Conservation (phyloP, 768 basidiomycete species). For the Termitomyces sp. region DNA sequence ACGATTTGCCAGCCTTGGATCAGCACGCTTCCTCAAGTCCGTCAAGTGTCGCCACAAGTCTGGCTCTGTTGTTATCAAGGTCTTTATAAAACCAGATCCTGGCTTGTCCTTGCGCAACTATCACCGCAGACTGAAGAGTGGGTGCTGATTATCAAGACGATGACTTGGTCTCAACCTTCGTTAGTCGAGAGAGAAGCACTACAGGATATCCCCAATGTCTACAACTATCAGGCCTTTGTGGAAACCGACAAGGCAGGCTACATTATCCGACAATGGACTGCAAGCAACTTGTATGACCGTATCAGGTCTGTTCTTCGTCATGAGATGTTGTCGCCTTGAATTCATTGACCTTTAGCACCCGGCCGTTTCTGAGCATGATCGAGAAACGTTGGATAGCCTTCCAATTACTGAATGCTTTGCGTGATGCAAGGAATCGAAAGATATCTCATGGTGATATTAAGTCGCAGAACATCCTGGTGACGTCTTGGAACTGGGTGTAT, state of each 20-base stretch:
- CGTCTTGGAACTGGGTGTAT: slow-evolving; percentile 94
- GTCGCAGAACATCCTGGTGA: slow-evolving; percentile 94
- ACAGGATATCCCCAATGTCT: slow-evolving; percentile 81
- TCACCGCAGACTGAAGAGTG: slow-evolving; percentile 76
- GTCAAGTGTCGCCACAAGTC: slow-evolving; percentile 84
- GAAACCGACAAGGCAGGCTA: slow-evolving; percentile 98
- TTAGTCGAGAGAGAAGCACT: slow-evolving; percentile 85
- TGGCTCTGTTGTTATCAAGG: slow-evolving; percentile 86
- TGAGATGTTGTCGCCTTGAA: neutral
- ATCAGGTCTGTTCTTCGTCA: slow-evolving; percentile 69
- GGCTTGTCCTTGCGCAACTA: slow-evolving; percentile 73
- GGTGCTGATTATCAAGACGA: slow-evolving; percentile 14
- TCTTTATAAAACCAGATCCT: slow-evolving; percentile 94
- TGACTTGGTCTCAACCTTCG: slow-evolving; percentile 2
- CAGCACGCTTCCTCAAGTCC: slow-evolving; percentile 56
- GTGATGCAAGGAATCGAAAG: slow-evolving; percentile 79
- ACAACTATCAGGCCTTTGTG: slow-evolving; percentile 83
- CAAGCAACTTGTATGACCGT: slow-evolving; percentile 92
- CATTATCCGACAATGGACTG: slow-evolving; percentile 91
- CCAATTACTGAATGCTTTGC: slow-evolving; percentile 82
- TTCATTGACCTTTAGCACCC: slow-evolving; percentile 56
- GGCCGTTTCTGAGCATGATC: slow-evolving; percentile 85
- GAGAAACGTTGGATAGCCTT: slow-evolving; percentile 99
- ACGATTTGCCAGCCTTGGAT: slow-evolving; percentile 18
- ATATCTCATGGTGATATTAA: slow-evolving; percentile 98